Percentiles rank a stretch among this genome's conserved stretches.
Evolutionary conservation across 2,329 filamentous ascomycete species (phyloP).

Genomic region (Macroventuria anomochaeta): DNA sequence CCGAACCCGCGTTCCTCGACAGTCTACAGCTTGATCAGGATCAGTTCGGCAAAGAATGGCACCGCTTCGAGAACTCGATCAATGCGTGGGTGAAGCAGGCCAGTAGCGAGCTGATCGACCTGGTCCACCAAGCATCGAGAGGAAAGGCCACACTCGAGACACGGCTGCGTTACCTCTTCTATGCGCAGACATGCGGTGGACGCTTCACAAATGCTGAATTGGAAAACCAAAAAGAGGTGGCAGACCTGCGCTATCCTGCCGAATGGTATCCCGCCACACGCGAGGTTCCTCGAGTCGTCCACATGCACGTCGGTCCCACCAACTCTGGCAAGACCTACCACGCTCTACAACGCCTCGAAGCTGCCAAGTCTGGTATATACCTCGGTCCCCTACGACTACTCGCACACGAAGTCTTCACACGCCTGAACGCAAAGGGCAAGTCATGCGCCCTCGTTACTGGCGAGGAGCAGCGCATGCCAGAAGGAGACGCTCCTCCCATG

Average conservation of each 20-base stretch:
- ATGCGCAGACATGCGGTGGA: slow-evolving; percentile 48
- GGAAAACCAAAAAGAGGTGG: slow-evolving; percentile 57
- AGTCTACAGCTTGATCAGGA: slow-evolving; percentile 34
- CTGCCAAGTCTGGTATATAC: slow-evolving; percentile 79
- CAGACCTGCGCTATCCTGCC: slow-evolving; percentile 85
- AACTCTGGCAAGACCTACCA: slow-evolving; percentile 99
- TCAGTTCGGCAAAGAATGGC: slow-evolving; percentile 39
- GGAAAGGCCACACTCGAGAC: slow-evolving; percentile 45
- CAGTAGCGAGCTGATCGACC: slow-evolving; percentile 22
- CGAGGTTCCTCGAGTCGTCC: slow-evolving; percentile 78
- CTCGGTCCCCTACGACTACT: slow-evolving; percentile 87
- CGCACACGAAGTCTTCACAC: slow-evolving; percentile 93
- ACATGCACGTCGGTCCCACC: slow-evolving; percentile 94
- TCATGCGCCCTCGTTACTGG: slow-evolving; percentile 85
- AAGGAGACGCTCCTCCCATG: slow-evolving; percentile 59
- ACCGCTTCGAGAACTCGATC: slow-evolving; percentile 31
- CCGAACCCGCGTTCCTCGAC: slow-evolving; percentile 29
- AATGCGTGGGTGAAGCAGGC: slow-evolving; percentile 29
- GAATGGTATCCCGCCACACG: slow-evolving; percentile 93
- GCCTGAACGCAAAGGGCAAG: slow-evolving; percentile 78
- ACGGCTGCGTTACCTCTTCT: slow-evolving; percentile 73
- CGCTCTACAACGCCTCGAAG: slow-evolving; percentile 83
- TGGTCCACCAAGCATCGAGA: slow-evolving; percentile 22
- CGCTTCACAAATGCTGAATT: slow-evolving; percentile 47
- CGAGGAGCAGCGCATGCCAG: slow-evolving; percentile 79